phyloP scores from a whole-genome alignment of 179 eudicot species.

The Corrigiola litoralis region DNA sequence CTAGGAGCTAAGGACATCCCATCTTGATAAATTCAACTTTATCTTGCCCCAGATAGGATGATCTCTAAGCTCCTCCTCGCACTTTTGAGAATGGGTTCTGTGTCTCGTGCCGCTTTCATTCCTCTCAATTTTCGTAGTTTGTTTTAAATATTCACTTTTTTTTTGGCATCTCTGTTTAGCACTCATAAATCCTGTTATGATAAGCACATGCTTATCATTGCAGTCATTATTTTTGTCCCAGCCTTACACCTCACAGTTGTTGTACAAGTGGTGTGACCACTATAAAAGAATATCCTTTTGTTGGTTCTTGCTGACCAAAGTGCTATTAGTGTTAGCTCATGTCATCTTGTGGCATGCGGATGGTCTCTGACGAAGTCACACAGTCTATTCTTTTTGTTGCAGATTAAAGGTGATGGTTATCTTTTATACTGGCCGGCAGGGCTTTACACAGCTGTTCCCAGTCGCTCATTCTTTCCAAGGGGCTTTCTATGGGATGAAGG shows the following conservation, averaged over 20 bases:
- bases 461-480: slow-evolving; percentile 95
- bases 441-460: slow-evolving; percentile 98
- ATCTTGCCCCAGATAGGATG: neutral
- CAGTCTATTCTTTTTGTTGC: slow-evolving; percentile 34
- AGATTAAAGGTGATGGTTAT: slow-evolving; percentile 52
- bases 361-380: slow-evolving; percentile 30
- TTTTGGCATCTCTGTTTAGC: neutral
- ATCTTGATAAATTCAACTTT: neutral
- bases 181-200: neutral
- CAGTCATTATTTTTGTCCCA: neutral
- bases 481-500: slow-evolving; percentile 99
- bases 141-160: neutral
- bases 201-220: neutral
- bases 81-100: neutral
- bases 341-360: neutral
- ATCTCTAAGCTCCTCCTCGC: neutral
- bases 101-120: neutral
- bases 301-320: neutral
- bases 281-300: slow-evolving; percentile 6
- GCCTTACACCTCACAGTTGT: neutral
- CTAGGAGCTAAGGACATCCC: neutral
- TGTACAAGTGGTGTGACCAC: neutral
- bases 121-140: neutral
- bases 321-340: neutral
- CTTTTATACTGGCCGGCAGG: slow-evolving; percentile 92